Base-by-base conservation (phyloP, 331 rosid species). In the Quercus tomentella region DNA sequence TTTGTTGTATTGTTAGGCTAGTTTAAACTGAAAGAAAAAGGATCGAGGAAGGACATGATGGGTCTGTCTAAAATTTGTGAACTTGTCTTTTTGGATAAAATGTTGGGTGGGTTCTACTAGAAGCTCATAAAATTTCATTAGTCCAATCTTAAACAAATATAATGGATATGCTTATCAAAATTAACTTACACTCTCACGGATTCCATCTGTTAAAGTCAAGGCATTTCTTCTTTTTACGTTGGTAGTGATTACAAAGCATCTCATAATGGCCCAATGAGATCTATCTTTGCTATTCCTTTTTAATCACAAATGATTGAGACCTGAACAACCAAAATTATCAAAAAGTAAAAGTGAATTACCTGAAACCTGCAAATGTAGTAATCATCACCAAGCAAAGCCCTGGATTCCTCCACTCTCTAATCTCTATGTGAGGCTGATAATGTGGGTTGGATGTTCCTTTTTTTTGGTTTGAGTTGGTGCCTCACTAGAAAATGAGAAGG, bases 281-380 rank as follows among this genome's bases (percentile, higher is more conserved):
- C 35, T 4, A 31, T 33, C 37, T 33, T 33, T 33, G 37, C 6
- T 33, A 33, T 33, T 33, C 37, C 37, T 5, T 33, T 33, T 5
- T 33, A 33, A 33, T 33, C 41, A 35, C 41, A 35, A 35, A 35
- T 6, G 41, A 35, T 6, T 35, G 41, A 35, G 41, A 35, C 2
- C 41, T 35, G 8, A 35, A 35, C 0, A 35, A 6, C 41, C 41
- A 35, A 35, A 35, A 35, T 35, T 6, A 35, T 35, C 2, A 35
- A 6, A 35, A 3, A 45, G 16, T 45, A 45, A 45, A 45, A 45
- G 52, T 60, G 41, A 21, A 3, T 58, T 35, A 92, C 97, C 94
- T 91, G 94, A 68, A 92, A 92, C 86, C 96, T 91, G 85, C 94
- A 92, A 3, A 92, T 75, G 56, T 92, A 92, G 75, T 77, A 89